These are phyloP conservation scores for Coniferiporia weirii DNA, from an alignment of 1,284 basidiomycete genomes.

Conservation along the genomic window DNA sequence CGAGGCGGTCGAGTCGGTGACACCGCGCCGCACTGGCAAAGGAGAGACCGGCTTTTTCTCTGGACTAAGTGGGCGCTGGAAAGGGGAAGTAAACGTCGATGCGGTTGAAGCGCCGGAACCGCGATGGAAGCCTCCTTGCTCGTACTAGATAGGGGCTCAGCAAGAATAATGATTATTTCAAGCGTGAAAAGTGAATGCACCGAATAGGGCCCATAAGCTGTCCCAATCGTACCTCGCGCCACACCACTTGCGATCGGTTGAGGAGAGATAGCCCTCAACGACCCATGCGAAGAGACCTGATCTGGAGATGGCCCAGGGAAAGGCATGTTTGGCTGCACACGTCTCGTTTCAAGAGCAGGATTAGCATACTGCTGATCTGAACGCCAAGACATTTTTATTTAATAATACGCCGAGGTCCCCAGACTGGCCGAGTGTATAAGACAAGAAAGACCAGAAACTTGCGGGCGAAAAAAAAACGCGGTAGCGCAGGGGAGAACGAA, in stretches of 20 bases:
- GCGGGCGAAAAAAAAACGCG: too few species aligned
- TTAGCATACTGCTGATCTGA: background rate
- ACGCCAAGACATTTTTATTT: background rate
- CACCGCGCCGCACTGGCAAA: constrained; percentile 8
- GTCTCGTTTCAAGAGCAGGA: background rate
- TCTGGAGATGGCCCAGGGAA: background rate
- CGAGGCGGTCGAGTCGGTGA: constrained; percentile 16
- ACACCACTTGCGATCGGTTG: constrained; percentile 1
- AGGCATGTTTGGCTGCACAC: background rate
- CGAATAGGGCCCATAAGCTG: constrained; percentile 25
- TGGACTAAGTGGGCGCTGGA: constrained; percentile 7
- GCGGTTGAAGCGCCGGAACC: background rate
- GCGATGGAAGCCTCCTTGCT: constrained; percentile 4
- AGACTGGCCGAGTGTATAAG: too few species aligned
- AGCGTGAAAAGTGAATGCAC: constrained; percentile 19
- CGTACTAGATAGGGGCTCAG: constrained; percentile 12
- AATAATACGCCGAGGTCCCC: too few species aligned
- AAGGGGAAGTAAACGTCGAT: constrained; percentile 5
- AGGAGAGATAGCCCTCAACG: background rate
- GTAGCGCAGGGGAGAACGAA: too few species aligned
- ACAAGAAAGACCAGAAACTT: too few species aligned
- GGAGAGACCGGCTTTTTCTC: background rate
- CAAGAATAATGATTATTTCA: background rate
- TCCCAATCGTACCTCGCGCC: background rate
- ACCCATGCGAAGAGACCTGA: background rate